Evolutionary conservation across 2,329 filamentous ascomycete species (phyloP).

Genomic region (Aaosphaeria arxii): DNA sequence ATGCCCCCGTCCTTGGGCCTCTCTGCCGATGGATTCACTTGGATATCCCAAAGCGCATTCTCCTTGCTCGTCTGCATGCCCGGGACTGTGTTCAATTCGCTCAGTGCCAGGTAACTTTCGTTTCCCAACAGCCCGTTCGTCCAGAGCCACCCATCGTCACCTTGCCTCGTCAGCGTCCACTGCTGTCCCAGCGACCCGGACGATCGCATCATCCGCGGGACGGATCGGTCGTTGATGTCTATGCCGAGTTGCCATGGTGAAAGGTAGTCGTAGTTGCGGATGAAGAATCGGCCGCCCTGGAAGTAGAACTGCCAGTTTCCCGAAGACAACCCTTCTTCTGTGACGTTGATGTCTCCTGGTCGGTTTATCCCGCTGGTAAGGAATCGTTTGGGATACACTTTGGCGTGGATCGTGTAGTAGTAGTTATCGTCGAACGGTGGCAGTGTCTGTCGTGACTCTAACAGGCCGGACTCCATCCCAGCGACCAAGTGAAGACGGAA

Average conservation of each 20-base stretch:
- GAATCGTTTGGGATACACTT: too few species aligned
- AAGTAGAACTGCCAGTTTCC: slow-evolving; percentile 21
- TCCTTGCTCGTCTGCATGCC: slow-evolving; percentile 3
- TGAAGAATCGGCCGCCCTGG: slow-evolving; percentile 17
- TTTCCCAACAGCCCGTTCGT: slow-evolving; percentile 7
- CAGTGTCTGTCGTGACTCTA: too few species aligned
- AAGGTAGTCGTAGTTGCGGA: slow-evolving; percentile 19
- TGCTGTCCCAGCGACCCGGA: slow-evolving; percentile 6
- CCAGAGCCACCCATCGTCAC: slow-evolving; percentile 1
- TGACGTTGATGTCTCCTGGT: too few species aligned
- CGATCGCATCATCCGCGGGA: slow-evolving; percentile 1
- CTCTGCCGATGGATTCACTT: slow-evolving; percentile 2
- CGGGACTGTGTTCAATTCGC: slow-evolving; percentile 1
- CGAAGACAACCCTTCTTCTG: slow-evolving; percentile 1
- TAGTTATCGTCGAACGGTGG: too few species aligned
- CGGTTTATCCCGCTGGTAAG: too few species aligned
- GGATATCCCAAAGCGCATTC: slow-evolving; percentile 4
- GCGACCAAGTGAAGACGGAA: too few species aligned
- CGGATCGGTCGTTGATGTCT: not conserved
- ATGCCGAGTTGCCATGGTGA: slow-evolving; percentile 12
- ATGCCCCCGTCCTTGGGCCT: slow-evolving; percentile 1
- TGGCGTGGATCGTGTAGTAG: too few species aligned
- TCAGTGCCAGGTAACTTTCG: slow-evolving; percentile 1
- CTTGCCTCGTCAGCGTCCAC: slow-evolving; percentile 3
- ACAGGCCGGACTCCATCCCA: too few species aligned